Base-by-base conservation (phyloP, 805 yeast species). In the Nakazawaea ishiwadae region DNA sequence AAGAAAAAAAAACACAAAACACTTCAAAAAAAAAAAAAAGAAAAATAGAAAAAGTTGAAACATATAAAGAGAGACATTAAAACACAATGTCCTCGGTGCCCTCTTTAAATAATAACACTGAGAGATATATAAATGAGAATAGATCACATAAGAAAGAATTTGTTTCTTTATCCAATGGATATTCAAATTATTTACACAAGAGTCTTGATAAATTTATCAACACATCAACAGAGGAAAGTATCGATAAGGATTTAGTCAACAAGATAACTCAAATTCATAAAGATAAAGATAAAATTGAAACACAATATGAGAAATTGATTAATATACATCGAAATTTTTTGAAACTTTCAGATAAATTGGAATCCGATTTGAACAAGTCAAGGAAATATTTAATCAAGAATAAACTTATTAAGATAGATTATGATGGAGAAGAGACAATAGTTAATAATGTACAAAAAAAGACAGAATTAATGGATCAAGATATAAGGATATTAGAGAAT, bases 401-500 rank as follows among this genome's bases (percentile, higher is more conserved):
- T 18, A 37, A 36, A 20, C 33, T 39, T 32, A 27, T 35, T 40
- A 42, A 8, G 42, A 48, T 39, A 34, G 41, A 14, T 42, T n/a
- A n/a, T n/a, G 46, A 34, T 5, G 31, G 26, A 15, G 35, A 24
- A 26, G 18, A 24, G 20, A 20, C 31, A 31, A 14, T 30, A 21
- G 14, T 26, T 16, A 53, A 55, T 38, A 18, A 37, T 3, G 54
- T 75, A 3, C 85, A 79, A 51, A 65, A 67, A 32, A 68, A 77
- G 49, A 79, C 87, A 0, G 96, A 88, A 54, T 46, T 71, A 12
- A 53, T 85, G 2, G 95, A 88, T 58, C 84, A 82, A 48, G 79
- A 81, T 38, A 60, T 89, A 15, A 61, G 96, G 35, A 77, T 85
- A 1, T 58, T 88, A 33, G 96, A 88, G 54, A 60, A 66, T 31